phyloP scores from a whole-genome alignment of 2,329 filamentous ascomycete species.

The Xylaria sp. region DNA sequence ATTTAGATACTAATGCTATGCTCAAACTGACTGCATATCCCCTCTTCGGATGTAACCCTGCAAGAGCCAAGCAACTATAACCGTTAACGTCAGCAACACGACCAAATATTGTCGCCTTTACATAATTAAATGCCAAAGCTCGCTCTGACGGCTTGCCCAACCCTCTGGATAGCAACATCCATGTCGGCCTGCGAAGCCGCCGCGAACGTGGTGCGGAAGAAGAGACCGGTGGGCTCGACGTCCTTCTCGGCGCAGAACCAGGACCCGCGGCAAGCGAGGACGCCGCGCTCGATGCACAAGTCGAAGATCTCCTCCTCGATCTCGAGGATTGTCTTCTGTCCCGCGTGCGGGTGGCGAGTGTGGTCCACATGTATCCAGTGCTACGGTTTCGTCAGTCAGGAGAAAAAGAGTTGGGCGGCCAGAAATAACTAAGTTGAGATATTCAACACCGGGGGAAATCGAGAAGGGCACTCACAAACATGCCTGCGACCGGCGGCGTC shows the following conservation, averaged over 20 bases:
- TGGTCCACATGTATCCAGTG: slow-evolving; percentile 77
- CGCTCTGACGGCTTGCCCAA: slow-evolving; percentile 74
- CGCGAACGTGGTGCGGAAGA: slow-evolving; percentile 90
- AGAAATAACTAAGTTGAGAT: neutral
- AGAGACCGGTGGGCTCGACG: slow-evolving; percentile 66
- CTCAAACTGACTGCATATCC: neutral
- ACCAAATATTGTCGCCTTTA: neutral
- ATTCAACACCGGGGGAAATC: neutral
- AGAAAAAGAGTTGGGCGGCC: neutral
- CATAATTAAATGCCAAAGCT: slow-evolving; percentile 49
- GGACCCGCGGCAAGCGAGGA: slow-evolving; percentile 81
- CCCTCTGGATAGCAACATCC: slow-evolving; percentile 72
- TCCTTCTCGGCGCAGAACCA: slow-evolving; percentile 86
- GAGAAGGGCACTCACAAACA: slow-evolving; percentile 76
- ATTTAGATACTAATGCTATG: neutral
- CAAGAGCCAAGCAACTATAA: neutral
- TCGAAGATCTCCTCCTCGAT: slow-evolving; percentile 90
- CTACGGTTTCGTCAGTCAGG: slow-evolving; percentile 42
- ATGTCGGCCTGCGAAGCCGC: slow-evolving; percentile 76
- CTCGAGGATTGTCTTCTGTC: slow-evolving; percentile 57
- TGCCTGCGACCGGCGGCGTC: slow-evolving; percentile 81
- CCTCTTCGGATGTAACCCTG: neutral
- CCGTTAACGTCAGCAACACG: neutral
- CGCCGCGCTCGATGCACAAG: slow-evolving; percentile 73
- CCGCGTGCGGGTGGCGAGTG: slow-evolving; percentile 66